A percentile compares a stretch with the other conserved stretches of the same genome.
Evolutionary conservation across 768 basidiomycete genomes (phyloP).

Genomic region (Pleurotus tuoliensis): DNA sequence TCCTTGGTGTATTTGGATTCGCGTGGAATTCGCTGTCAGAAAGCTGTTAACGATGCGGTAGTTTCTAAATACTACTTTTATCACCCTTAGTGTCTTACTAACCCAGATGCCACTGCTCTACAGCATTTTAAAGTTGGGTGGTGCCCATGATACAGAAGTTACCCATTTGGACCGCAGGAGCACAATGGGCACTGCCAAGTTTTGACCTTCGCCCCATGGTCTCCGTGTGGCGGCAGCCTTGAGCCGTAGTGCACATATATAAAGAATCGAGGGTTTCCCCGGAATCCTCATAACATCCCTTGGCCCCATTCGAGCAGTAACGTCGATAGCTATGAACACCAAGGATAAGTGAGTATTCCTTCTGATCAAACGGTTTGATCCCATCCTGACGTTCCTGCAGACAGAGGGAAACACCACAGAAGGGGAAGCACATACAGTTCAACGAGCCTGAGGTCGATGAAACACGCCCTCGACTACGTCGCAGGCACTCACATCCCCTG

Average conservation of each 20-base stretch:
- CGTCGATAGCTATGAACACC: too few relatives aligned
- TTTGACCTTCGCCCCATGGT: not conserved
- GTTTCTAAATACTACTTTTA: too few relatives aligned
- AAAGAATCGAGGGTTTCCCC: not conserved
- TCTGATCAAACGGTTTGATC: too few relatives aligned
- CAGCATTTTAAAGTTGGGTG: conserved; percentile 7
- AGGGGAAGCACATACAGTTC: too few relatives aligned
- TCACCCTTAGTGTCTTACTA: not conserved
- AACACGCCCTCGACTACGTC: too few relatives aligned
- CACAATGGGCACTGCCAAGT: conserved; percentile 5
- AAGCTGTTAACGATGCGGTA: not conserved
- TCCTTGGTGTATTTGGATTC: too few relatives aligned
- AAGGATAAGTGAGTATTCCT: too few relatives aligned
- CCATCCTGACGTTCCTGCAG: too few relatives aligned
- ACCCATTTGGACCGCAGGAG: conserved; percentile 7
- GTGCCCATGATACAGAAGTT: not conserved
- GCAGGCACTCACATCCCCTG: too few relatives aligned
- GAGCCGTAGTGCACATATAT: not conserved
- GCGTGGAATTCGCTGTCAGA: not conserved
- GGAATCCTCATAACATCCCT: not conserved
- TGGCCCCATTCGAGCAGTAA: too few relatives aligned
- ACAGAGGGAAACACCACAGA: too few relatives aligned
- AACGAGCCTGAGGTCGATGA: too few relatives aligned
- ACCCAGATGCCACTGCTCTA: not conserved
- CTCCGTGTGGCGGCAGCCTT: not conserved